phyloP scores from a whole-genome alignment of 129 eudicot genomes.

The Centrapalus pauciflorus region DNA sequence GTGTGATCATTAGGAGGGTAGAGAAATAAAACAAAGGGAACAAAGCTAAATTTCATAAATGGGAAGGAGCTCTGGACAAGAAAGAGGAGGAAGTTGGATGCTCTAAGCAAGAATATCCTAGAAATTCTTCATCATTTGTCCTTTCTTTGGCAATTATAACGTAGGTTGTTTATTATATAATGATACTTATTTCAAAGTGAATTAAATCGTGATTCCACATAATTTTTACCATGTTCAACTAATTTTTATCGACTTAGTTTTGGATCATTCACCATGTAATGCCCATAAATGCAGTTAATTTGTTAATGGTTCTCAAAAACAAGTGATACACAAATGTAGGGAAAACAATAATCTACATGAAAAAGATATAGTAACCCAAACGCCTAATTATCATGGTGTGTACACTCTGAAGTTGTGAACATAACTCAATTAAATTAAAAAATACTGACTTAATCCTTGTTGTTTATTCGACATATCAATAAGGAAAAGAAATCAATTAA shows the following conservation, averaged over 20 bases:
- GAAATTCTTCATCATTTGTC: background rate
- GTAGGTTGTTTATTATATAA: background rate
- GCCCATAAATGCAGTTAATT: background rate
- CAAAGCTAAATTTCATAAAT: background rate
- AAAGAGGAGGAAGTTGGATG: no score
- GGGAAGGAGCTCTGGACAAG: background rate
- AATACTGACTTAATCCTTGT: background rate
- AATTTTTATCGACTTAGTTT: background rate
- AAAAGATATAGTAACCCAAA: background rate
- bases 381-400: background rate
- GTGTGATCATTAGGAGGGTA: background rate
- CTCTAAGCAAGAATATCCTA: background rate
- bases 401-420: no score
- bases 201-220: background rate
- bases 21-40: background rate
- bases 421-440: background rate
- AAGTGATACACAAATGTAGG: background rate
- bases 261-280: background rate
- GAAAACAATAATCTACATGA: background rate
- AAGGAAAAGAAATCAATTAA: no score
- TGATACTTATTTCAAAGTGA: background rate
- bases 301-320: background rate
- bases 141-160: background rate
- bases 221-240: background rate
- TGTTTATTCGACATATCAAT: background rate